Evolutionary conservation across 2,329 filamentous ascomycete species (phyloP), one percentile per base, ranked within the genome.

Genomic region (Paramyrothecium sp.): DNA sequence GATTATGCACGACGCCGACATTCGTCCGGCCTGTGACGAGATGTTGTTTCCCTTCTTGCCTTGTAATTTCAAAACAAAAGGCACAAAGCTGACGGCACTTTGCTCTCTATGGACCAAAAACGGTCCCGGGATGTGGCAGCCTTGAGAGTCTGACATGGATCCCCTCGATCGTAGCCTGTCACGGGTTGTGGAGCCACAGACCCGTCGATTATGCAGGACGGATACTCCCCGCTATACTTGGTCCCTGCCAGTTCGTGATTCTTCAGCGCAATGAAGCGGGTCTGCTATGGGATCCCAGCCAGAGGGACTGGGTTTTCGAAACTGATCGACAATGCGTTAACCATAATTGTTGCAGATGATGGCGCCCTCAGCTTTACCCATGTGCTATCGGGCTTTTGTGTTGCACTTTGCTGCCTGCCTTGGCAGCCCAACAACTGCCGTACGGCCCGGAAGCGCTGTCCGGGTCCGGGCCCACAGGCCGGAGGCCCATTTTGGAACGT

Each of bases 1-100:
- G 57, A 47, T 44, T 56, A 49, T 56, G 57, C 34, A 51, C 19
- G 57, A 58, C 50, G 57, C 57, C 57, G 57, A 58, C 47, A 51
- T 58, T 56, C 46, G 54, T 56, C 57, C 57, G 57, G 26, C 46
- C 33, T 4, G 19, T 56, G 3, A 30, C 34, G 21, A 2, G 34
- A n/a, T 20, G 17, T 19, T 30, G 22, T 26, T 41, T 23, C 33
- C 26, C 50, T n/a, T 52, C 38, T 58, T 51, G 51, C 53, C 38
- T 7, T 49, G 38, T 55, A 58, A 41, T 52, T 51, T 58, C 38
- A 55, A 47, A 51, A 30, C 26, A 30, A 10, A n/a, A 30, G 26
- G 26, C 4, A 30, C 26, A 30, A 4, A 30, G 26, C 26, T 30
- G 26, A 30, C 26, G 26, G 26, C 26, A 30, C 26, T 30, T 30